phyloP scores from a whole-genome alignment of 2,329 filamentous ascomycete species.

The Didymella keratinophila region DNA sequence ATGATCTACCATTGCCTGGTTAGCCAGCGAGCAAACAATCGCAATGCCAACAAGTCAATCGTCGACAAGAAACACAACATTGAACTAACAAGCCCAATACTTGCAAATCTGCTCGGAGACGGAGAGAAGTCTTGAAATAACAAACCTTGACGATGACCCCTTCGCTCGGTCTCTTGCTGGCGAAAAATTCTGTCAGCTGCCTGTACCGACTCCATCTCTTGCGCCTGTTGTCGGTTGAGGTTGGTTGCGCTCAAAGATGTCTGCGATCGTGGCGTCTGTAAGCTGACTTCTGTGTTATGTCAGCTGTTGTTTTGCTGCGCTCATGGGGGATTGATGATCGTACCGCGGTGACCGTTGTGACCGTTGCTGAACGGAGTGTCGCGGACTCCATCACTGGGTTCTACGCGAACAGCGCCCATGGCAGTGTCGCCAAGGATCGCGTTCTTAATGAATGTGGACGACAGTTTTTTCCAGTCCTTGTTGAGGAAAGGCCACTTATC shows the following conservation, averaged over 20 bases:
- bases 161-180: background rate
- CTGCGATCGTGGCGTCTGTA: background rate
- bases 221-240: background rate
- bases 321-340: background rate
- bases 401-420: slow-evolving; percentile 11
- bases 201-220: background rate
- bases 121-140: slow-evolving; percentile 11
- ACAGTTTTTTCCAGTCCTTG: slow-evolving; percentile 33
- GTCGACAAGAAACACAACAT: background rate
- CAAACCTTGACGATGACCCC: slow-evolving; percentile 11
- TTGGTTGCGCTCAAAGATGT: background rate
- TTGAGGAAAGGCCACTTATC: slow-evolving; percentile 47
- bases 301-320: background rate
- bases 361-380: slow-evolving; percentile 12
- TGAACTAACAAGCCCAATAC: background rate
- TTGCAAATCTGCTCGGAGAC: slow-evolving; percentile 3
- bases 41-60: background rate
- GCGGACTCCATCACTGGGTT: slow-evolving; percentile 3
- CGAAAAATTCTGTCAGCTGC: background rate
- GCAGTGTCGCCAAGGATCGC: slow-evolving; percentile 28
- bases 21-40: background rate
- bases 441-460: slow-evolving; percentile 29
- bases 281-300: background rate
- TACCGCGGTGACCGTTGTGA: slow-evolving; percentile 11
- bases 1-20: background rate